Conservation (phyloP, 1,284 basidiomycete species). For the Phylloporus gajari region DNA sequence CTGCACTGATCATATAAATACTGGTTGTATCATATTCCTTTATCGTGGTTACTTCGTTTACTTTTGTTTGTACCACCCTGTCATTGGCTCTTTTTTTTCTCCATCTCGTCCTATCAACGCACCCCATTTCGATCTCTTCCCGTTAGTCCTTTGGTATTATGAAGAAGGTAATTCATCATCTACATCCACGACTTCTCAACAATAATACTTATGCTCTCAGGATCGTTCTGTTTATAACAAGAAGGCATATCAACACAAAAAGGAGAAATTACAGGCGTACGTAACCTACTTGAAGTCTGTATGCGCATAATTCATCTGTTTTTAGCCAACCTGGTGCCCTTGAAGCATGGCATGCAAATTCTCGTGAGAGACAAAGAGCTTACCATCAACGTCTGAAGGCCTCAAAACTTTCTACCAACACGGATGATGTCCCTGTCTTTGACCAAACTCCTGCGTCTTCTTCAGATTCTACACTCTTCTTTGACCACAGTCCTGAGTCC, state of each 20-base stretch:
- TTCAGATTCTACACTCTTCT: background rate
- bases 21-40: too few relatives aligned
- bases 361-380: background rate
- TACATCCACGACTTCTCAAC: too few relatives aligned
- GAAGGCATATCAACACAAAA: background rate
- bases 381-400: background rate
- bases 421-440: too few relatives aligned
- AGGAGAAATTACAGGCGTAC: background rate
- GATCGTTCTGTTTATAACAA: background rate
- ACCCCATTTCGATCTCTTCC: too few relatives aligned
- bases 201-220: background rate
- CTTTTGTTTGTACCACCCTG: too few relatives aligned
- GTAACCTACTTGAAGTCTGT: background rate
- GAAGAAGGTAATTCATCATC: too few relatives aligned
- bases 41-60: too few relatives aligned
- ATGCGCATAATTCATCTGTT: background rate
- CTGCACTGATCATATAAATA: too few relatives aligned
- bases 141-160: too few relatives aligned
- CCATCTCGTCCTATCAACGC: too few relatives aligned
- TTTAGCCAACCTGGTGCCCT: background rate
- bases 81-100: too few relatives aligned
- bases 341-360: background rate
- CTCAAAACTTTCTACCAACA: background rate
- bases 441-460: background rate
- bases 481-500: too few relatives aligned